Evolutionary conservation across 1,284 basidiomycete genomes (phyloP).

Genomic region (Fomitiporia mediterranea): DNA sequence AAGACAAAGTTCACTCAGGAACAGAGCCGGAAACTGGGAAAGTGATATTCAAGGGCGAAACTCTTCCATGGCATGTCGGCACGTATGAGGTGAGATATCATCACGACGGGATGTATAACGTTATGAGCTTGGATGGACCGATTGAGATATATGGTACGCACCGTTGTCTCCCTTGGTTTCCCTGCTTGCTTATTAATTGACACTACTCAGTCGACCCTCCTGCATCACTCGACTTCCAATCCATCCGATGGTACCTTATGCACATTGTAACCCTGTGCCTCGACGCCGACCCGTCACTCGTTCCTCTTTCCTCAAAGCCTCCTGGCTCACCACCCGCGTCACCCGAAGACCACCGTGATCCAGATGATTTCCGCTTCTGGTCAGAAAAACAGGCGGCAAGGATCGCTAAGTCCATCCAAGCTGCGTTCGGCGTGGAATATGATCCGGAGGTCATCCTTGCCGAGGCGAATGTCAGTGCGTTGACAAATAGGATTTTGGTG

Average conservation of each 20-base stretch:
- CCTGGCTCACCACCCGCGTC: slow-evolving; percentile 21
- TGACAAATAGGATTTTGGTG: slow-evolving; percentile 81
- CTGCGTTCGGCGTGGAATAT: slow-evolving; percentile 85
- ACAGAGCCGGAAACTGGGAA: slow-evolving; percentile 54
- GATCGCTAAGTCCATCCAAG: slow-evolving; percentile 74
- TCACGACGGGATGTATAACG: slow-evolving; percentile 94
- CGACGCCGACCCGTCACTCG: slow-evolving; percentile 77
- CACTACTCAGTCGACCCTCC: slow-evolving; percentile 59
- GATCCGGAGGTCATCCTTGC: slow-evolving; percentile 87
- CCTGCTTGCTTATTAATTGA: slow-evolving; percentile 9
- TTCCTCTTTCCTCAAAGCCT: slow-evolving; percentile 64
- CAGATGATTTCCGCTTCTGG: slow-evolving; percentile 95
- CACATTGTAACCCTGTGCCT: slow-evolving; percentile 83
- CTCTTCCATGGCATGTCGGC: slow-evolving; percentile 84
- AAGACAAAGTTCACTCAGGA: slow-evolving; percentile 33
- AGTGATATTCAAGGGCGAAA: slow-evolving; percentile 74
- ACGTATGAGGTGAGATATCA: slow-evolving; percentile 88
- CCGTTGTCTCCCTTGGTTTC: background rate
- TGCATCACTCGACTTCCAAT: slow-evolving; percentile 52
- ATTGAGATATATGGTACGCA: slow-evolving; percentile 83
- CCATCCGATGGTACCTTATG: slow-evolving; percentile 62
- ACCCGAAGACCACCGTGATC: slow-evolving; percentile 44
- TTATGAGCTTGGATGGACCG: slow-evolving; percentile 80
- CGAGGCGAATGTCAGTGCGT: slow-evolving; percentile 81
- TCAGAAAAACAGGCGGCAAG: slow-evolving; percentile 82